Conservation (phyloP, 768 basidiomycete genomes). For the Termitomyces sp. region DNA sequence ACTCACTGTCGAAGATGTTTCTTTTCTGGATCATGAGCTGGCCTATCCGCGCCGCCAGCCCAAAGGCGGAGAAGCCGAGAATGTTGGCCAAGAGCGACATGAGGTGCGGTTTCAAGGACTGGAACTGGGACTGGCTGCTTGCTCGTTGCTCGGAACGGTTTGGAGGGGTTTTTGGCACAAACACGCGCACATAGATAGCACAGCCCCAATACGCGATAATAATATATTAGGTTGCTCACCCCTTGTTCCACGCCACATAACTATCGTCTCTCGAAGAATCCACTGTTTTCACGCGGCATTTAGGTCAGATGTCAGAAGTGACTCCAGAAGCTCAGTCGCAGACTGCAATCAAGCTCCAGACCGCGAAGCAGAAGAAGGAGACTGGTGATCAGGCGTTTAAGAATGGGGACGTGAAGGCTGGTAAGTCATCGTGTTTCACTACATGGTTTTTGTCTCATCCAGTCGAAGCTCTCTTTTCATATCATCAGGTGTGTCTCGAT, state of each 20-base stretch:
- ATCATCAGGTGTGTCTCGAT: slow-evolving; percentile 51
- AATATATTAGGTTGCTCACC: not conserved
- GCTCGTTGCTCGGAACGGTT: slow-evolving; percentile 10
- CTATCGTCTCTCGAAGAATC: slow-evolving; percentile 2
- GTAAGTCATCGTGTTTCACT: slow-evolving; percentile 30
- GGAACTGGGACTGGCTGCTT: not conserved
- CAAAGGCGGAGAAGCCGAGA: not conserved
- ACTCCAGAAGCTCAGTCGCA: slow-evolving; percentile 19
- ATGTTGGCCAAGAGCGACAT: slow-evolving; percentile 69
- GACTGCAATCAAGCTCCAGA: slow-evolving; percentile 46
- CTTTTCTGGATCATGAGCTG: slow-evolving; percentile 84
- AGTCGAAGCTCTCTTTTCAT: slow-evolving; percentile 55
- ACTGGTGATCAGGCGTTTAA: slow-evolving; percentile 67
- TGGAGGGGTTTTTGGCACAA: slow-evolving; percentile 18
- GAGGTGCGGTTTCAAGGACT: not conserved
- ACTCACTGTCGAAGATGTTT: slow-evolving; percentile 77
- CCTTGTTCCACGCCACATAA: slow-evolving; percentile 11
- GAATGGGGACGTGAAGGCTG: slow-evolving; percentile 52
- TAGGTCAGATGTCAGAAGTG: slow-evolving; percentile 20
- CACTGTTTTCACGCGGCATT: slow-evolving; percentile 6
- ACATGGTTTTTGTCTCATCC: not conserved
- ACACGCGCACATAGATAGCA: slow-evolving; percentile 26
- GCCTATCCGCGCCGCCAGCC: slow-evolving; percentile 49
- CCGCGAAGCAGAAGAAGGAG: slow-evolving; percentile 65
- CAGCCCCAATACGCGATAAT: slow-evolving; percentile 29